Base-by-base conservation (phyloP, 1,284 basidiomycete genomes). In the Pisolithus thermaeus region DNA sequence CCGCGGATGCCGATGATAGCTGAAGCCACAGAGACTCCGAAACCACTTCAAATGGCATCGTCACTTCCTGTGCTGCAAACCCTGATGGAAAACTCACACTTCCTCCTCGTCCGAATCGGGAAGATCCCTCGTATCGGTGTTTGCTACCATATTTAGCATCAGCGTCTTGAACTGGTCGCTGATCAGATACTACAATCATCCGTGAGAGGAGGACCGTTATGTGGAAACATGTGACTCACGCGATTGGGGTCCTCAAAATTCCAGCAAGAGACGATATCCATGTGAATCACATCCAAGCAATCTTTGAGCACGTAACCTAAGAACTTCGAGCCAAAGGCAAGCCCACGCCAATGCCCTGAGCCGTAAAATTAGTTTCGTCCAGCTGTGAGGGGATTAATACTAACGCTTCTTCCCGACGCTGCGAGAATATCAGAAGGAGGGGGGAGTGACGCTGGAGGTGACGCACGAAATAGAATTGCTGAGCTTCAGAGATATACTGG, bases 301-400 rank as follows among this genome's bases (percentile, higher is more conserved):
- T 49, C 49, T 25, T 51, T 36, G 16, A 64, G 43, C 7, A 51
- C 57, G 35, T 37, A 53, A 2, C 55, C 59, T 3, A 42, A 18
- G 43, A 64, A 61, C n/a, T 58, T 52, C 20, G 55, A 39, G 42
- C 57, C 58, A 22, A 59, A 56, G 37, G 53, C 60, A 20, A 64
- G 55, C 38, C 57, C 55, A 41, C 47, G 49, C 61, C 63, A 65
- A 50, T 61, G 61, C 37, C 58, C 63, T 64, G 32, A 27, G n/a
- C 22, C 35, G 35, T 11, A 7, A 7, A 3, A 37, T 50, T 23
- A 46, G 25, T 42, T n/a, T 42, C 12, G 35, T 23, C 30, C 9
- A 16, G 11, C 12, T 23, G 12, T 40, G 12, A n/a, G 27, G 12
- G 7, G 32, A 45, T 35, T n/a, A 18, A 41, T n/a, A 51, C 42